Conservation (phyloP, 495 filamentous ascomycete genomes). For the Amorphotheca resinae region DNA sequence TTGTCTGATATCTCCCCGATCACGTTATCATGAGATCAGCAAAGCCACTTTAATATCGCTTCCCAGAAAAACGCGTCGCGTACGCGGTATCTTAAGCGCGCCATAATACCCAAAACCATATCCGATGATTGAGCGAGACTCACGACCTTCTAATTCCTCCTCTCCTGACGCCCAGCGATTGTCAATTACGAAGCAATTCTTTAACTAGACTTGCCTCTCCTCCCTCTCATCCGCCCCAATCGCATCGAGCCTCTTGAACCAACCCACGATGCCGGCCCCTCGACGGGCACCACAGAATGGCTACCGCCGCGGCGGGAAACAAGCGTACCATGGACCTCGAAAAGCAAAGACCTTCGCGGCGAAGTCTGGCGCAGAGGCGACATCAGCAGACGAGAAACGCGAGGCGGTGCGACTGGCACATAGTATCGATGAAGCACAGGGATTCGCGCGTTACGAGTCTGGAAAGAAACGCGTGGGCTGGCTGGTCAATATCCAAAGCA, state of each 20-base stretch:
- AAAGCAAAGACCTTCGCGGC: conserved; percentile 65
- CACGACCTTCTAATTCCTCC: too few species aligned
- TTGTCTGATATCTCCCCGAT: too few species aligned
- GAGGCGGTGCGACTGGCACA: conserved; percentile 76
- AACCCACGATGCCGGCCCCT: conserved; percentile 18
- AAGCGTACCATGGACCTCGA: conserved; percentile 39
- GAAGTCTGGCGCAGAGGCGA: conserved; percentile 58
- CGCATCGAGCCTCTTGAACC: neutral
- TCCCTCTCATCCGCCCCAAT: conserved; percentile 3
- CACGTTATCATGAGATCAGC: too few species aligned
- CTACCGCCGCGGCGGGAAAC: conserved; percentile 36
- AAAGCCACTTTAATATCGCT: too few species aligned
- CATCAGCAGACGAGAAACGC: conserved; percentile 71
- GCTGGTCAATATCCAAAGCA: conserved; percentile 91
- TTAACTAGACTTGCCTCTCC: conserved; percentile 17
- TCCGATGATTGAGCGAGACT: too few species aligned
- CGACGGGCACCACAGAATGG: conserved; percentile 33
- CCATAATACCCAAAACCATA: too few species aligned
- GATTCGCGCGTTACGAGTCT: conserved; percentile 83
- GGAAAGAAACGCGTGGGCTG: conserved; percentile 80
- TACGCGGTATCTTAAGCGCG: too few species aligned
- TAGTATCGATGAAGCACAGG: conserved; percentile 86
- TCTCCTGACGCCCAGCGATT: too few species aligned
- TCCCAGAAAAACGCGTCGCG: too few species aligned
- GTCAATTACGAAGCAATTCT: conserved; percentile 17